These are phyloP conservation scores for Lodderomyces elongisporus DNA, from an alignment of 1,139 yeast species.

Conservation along the genomic window DNA sequence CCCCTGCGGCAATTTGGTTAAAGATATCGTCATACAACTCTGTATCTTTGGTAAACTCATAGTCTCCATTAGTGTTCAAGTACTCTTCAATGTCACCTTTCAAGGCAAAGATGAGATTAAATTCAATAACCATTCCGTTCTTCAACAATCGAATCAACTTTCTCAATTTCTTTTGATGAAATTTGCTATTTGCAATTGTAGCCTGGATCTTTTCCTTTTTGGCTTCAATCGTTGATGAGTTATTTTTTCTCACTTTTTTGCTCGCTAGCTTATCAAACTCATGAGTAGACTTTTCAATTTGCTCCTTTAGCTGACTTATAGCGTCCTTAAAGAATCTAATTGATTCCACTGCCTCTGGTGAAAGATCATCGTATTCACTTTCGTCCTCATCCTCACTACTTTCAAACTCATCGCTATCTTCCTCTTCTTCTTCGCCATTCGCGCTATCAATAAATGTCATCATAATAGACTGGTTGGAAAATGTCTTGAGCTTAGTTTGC, in stretches of 20 bases:
- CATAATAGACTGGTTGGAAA: conserved; percentile 44
- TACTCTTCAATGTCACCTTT: conserved; percentile 39
- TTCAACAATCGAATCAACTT: conserved; percentile 29
- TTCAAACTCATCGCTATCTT: conserved; percentile 12
- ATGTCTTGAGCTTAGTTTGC: conserved; percentile 41
- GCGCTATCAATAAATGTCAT: conserved; percentile 38
- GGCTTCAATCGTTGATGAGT: conserved; percentile 33
- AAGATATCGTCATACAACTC: conserved; percentile 42
- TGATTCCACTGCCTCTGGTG: conserved; percentile 33
- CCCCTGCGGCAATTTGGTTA: conserved; percentile 16
- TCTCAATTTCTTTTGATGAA: conserved; percentile 37
- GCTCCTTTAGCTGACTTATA: conserved; percentile 30
- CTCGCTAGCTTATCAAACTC: conserved; percentile 38
- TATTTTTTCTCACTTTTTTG: conserved; percentile 39
- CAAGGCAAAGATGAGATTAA: conserved; percentile 32
- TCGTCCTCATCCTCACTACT: conserved; percentile 11
- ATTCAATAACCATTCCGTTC: conserved; percentile 26
- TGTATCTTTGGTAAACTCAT: conserved; percentile 33
- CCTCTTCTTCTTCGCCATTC: conserved; percentile 14
- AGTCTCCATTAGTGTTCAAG: conserved; percentile 37
- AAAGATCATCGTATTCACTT: conserved; percentile 19
- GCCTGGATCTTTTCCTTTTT: conserved; percentile 41
- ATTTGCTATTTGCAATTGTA: conserved; percentile 31
- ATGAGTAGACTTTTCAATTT: conserved; percentile 29
- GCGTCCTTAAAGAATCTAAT: conserved; percentile 28